Evolutionary conservation across 2,329 filamentous ascomycete species (phyloP).

Genomic region (Hypoxylon sp.): DNA sequence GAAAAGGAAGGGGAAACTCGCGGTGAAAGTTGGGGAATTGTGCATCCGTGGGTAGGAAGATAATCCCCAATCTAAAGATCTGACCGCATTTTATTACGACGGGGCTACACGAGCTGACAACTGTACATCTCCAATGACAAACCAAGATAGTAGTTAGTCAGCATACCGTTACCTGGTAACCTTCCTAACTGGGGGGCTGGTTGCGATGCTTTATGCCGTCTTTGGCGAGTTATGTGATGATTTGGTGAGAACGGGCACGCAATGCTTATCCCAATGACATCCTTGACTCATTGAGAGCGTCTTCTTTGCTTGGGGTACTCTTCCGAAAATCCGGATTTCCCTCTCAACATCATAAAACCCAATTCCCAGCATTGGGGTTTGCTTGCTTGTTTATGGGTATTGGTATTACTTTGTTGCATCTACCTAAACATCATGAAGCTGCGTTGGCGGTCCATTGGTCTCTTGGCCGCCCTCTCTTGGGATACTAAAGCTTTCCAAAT

Average conservation of each 20-base stretch:
- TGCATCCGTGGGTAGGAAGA: neutral
- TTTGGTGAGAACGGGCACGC: conserved; percentile 19
- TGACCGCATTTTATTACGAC: conserved; percentile 20
- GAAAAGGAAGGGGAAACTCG: conserved; percentile 8
- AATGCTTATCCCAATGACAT: conserved; percentile 36
- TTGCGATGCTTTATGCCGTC: conserved; percentile 29
- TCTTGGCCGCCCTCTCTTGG: conserved; percentile 38
- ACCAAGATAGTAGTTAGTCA: conserved; percentile 14
- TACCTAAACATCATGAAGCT: conserved; percentile 34
- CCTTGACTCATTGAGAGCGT: conserved; percentile 3
- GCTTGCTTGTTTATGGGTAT: conserved; percentile 4
- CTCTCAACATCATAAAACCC: conserved; percentile 22
- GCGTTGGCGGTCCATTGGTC: conserved; percentile 36
- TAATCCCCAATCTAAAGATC: conserved; percentile 9
- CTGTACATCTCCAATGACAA: conserved; percentile 29
- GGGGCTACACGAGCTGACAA: conserved; percentile 20
- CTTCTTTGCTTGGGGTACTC: conserved; percentile 6
- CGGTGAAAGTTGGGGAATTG: conserved; percentile 8
- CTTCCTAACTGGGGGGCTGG: conserved; percentile 26
- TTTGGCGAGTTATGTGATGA: conserved; percentile 18
- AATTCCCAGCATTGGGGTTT: conserved; percentile 7
- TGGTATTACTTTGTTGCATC: conserved; percentile 7
- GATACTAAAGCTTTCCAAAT: conserved; percentile 36
- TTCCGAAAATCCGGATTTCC: conserved; percentile 18
- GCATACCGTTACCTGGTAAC: conserved; percentile 24